Conservation (phyloP, 768 basidiomycete species). For the Lentinula detonsa region DNA sequence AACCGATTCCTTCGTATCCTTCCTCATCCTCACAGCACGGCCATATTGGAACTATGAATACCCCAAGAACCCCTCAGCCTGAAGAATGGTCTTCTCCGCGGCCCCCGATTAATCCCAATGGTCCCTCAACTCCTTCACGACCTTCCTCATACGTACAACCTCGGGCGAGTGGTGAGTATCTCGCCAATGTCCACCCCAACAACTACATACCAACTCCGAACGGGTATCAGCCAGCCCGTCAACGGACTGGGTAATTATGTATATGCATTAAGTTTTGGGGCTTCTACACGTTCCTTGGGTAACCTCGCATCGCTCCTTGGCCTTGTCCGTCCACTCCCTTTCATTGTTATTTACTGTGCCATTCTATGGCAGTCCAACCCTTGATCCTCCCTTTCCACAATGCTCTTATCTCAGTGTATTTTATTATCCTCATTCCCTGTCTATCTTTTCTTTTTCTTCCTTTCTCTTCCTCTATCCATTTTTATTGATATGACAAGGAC, state of each 20-base stretch:
- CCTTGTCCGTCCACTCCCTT: conserved; percentile 10
- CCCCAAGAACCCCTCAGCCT: conserved; percentile 18
- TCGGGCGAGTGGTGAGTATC: conserved; percentile 38
- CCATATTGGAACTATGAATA: conserved; percentile 31
- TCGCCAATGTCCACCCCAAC: conserved; percentile 14
- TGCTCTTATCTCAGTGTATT: conserved; percentile 2
- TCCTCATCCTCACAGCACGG: conserved; percentile 38
- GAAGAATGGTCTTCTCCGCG: conserved; percentile 39
- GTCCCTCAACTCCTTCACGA: conserved; percentile 30
- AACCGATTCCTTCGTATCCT: conserved; percentile 31
- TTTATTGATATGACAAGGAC: conserved; percentile 55
- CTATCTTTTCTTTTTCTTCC: conserved; percentile 6
- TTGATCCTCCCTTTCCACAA: conserved; percentile 13
- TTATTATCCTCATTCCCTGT: conserved; percentile 16
- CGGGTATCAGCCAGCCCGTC: conserved; percentile 46
- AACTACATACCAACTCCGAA: conserved; percentile 34
- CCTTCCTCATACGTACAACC: conserved; percentile 46
- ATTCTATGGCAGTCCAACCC: conserved; percentile 11
- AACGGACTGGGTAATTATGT: conserved; percentile 35
- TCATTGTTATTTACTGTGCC: conserved; percentile 17
- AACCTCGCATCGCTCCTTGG: conserved; percentile 10
- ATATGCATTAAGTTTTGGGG: neutral
- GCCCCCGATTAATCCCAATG: conserved; percentile 32
- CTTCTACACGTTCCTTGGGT: neutral
- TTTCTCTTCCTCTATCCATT: conserved; percentile 12